Evolutionary conservation across 306 rosid species (phyloP).

Genomic region (Prunus campanulata): DNA sequence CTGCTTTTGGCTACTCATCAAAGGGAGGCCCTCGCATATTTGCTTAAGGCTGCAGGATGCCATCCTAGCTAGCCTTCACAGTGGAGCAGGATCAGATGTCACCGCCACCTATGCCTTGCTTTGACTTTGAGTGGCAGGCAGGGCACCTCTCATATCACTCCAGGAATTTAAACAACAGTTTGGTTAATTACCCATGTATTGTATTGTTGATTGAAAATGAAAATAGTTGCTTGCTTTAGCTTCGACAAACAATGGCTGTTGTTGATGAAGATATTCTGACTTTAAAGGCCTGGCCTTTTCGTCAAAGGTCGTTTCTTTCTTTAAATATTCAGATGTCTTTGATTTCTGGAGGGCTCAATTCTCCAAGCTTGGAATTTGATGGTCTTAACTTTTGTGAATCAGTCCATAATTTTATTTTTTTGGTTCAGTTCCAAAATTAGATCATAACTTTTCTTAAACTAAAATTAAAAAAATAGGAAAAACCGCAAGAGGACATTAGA

Average conservation of each 20-base stretch:
- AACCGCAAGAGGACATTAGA: too few species aligned
- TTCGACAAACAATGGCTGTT: background rate
- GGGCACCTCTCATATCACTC: background rate
- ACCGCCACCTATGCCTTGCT: constrained; percentile 60
- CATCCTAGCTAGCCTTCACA: constrained; percentile 43
- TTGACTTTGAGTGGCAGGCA: background rate
- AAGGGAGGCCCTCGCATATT: constrained; percentile 60
- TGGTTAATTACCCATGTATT: background rate
- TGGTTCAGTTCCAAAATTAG: background rate
- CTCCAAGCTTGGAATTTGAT: too few species aligned
- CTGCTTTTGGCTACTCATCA: constrained; percentile 56
- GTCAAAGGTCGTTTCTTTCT: background rate
- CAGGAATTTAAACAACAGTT: background rate
- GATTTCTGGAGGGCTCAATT: too few species aligned
- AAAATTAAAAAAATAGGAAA: too few species aligned
- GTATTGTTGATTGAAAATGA: background rate
- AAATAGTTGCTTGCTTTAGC: background rate
- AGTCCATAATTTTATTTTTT: background rate
- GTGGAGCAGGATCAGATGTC: constrained; percentile 51
- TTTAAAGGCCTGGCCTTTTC: background rate
- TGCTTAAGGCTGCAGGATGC: constrained; percentile 49
- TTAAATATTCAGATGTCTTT: too few species aligned
- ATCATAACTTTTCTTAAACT: background rate
- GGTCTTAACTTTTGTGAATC: background rate
- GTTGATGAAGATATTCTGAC: background rate